Percentiles rank a stretch among this genome's conserved stretches.
These are phyloP conservation scores for Magnolia changhungtana DNA, from an alignment of 164 flowering plant species.

Conservation along the genomic window DNA sequence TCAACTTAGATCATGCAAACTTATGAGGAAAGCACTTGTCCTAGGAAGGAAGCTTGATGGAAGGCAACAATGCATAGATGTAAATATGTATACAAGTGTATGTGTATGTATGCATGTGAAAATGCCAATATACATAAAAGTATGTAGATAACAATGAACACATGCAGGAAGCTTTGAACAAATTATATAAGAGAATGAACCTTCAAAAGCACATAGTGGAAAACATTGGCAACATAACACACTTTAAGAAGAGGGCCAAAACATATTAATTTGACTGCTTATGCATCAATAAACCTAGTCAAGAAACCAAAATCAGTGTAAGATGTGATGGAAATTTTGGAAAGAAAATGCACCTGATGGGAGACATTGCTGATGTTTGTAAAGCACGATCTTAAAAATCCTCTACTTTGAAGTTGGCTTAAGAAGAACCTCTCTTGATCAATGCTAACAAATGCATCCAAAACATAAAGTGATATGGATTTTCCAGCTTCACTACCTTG, in stretches of 20 bases:
- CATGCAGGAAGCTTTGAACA: not conserved
- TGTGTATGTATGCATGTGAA: too few species aligned
- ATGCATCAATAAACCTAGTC: not conserved
- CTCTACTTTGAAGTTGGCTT: conserved; percentile 87
- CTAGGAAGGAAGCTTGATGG: too few species aligned
- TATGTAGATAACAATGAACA: not conserved
- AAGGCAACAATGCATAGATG: too few species aligned
- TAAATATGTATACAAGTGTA: too few species aligned
- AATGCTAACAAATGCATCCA: conserved; percentile 75
- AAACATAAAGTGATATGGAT: conserved; percentile 67
- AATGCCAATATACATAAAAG: not conserved
- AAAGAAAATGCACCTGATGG: conserved; percentile 44
- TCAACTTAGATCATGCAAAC: too few species aligned
- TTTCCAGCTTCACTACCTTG: conserved; percentile 93
- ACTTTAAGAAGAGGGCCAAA: not conserved
- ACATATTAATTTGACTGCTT: not conserved
- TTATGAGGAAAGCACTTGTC: too few species aligned
- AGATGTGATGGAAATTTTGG: not conserved
- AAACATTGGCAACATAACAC: not conserved
- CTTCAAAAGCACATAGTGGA: too few species aligned
- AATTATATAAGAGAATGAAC: not conserved
- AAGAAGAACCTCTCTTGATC: conserved; percentile 89
- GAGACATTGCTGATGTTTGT: conserved; percentile 58
- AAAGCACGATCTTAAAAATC: conserved; percentile 78
- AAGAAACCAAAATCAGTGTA: too few species aligned